phyloP scores from a whole-genome alignment of 257 asterid genomes.

The Solanum bukasovii region DNA sequence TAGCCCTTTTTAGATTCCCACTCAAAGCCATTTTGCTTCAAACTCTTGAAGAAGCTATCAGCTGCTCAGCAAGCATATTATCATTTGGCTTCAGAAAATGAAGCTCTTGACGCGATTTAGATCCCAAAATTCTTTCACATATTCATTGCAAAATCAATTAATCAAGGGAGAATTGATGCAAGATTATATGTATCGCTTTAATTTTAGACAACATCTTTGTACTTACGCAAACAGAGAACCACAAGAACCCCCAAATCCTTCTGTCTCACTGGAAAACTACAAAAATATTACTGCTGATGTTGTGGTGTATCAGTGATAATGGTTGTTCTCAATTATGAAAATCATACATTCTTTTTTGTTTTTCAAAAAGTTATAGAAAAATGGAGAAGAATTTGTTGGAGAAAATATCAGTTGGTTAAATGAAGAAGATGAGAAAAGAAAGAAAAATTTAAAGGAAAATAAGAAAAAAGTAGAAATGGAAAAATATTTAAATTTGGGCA shows the following conservation, averaged over 20 bases:
- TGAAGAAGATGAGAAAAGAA: neutral
- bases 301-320: neutral
- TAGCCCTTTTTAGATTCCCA: neutral
- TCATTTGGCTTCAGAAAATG: neutral
- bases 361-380: neutral
- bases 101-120: neutral
- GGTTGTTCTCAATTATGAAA: neutral
- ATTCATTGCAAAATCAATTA: neutral
- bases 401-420: neutral
- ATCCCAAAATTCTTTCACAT: neutral
- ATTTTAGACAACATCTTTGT: neutral
- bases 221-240: neutral
- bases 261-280: neutral
- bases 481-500: neutral
- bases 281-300: neutral
- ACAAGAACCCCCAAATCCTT: neutral
- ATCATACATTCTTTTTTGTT: neutral
- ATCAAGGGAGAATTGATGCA: neutral
- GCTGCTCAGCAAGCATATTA: neutral
- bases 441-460: neutral
- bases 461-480: neutral
- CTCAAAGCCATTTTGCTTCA: neutral
- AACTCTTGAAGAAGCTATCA: neutral
- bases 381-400: neutral
- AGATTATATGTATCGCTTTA: neutral